These are phyloP conservation scores for Gaillardinia entomophila DNA, from an alignment of 805 yeast genomes.

Conservation along the genomic window DNA sequence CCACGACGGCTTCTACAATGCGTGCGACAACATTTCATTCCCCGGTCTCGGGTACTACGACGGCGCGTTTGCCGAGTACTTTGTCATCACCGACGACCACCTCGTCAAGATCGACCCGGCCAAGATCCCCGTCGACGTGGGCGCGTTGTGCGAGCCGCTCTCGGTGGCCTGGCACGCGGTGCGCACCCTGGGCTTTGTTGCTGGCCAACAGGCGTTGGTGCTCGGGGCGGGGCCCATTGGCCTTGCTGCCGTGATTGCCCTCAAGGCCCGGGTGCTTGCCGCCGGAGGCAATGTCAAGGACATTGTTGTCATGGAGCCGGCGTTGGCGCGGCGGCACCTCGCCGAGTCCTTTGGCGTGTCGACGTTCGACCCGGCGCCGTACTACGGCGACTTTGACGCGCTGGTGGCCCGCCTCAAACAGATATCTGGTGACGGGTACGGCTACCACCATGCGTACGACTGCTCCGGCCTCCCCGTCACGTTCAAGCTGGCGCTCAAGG, in stretches of 20 bases:
- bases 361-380: constrained; percentile 41
- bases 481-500: constrained; percentile 1
- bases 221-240: constrained; percentile 65
- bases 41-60: constrained; percentile 52
- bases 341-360: constrained; percentile 46
- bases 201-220: constrained; percentile 45
- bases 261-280: constrained; percentile 26
- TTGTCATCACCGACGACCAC: constrained; percentile 37
- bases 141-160: constrained; percentile 54
- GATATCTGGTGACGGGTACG: neutral
- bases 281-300: constrained; percentile 24
- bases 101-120: constrained; percentile 36
- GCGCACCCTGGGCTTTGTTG: constrained; percentile 32
- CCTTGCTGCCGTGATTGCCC: constrained; percentile 47
- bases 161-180: constrained; percentile 60
- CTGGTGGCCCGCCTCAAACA: neutral
- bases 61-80: constrained; percentile 51
- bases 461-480: constrained; percentile 1
- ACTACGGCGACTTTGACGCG: neutral
- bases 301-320: constrained; percentile 59
- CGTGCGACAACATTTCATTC: constrained; percentile 44
- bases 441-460: constrained; percentile 1
- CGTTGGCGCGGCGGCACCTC: constrained; percentile 48
- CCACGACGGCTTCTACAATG: constrained; percentile 43
- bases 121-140: constrained; percentile 34